Evolutionary conservation across 306 rosid species (phyloP), one percentile per base, ranked within the genome.

Genomic region (Echinosophora koreensis): DNA sequence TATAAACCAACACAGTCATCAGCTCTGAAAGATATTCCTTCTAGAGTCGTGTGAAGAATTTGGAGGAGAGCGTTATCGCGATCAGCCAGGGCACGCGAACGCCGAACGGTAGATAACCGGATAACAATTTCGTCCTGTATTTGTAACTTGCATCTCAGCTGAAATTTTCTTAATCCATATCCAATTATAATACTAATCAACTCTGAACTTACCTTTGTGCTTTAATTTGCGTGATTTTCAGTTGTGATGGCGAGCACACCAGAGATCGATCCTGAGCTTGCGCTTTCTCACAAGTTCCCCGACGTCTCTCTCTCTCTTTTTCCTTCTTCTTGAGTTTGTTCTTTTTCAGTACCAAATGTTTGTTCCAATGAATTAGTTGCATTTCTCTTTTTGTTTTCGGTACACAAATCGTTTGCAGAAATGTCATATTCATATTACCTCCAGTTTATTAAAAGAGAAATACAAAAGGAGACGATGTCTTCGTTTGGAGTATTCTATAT

Each of bases 241-340:
- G 35, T 50, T 15, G 1, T 73, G 68, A 88, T 96, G 82, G 85
- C 76, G 4, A 81, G 15, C 68, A 1, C 83, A 76, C 74, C 88
- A 15, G 78, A 72, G 49, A 86, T 89, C 79, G 87, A 92, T 73
- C 91, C 97, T 55, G 71, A 79, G 42, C 84, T 72, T 55, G 69
- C 90, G 39, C 61, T 84, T 67, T 84, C 97, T 80, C 88, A 84
- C 87, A 86, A 88, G 72, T 92, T 83, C 78, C 94, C 93, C 0
- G 88, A 95, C 90, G 99, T 93, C 4, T 28, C 15, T 34, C 4
- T 28, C 15, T 34, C 35, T 74, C 61, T 17, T 15, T 34, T 6
- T 35, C 73, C 69, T 77, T 55, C 6, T 51, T 44, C 27, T 54
- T 77, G 12, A 61, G 0, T 57, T 41, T 6, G 35, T 32, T 8